Conservation (phyloP, 371 early-diverging fungal genomes). For the Mucor irregularis region DNA sequence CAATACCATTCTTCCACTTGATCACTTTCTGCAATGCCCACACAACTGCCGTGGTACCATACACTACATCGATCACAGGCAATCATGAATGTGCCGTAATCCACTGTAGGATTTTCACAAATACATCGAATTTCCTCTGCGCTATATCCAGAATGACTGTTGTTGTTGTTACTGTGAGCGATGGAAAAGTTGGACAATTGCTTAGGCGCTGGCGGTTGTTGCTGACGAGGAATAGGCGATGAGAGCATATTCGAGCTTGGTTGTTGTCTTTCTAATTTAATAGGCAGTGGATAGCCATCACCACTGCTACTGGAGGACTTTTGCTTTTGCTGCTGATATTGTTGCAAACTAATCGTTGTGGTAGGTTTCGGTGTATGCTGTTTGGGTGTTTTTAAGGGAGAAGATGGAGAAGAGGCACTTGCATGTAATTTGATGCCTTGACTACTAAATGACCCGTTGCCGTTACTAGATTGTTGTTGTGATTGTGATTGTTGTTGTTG, state of each 20-base stretch:
- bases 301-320: too few species aligned
- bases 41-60: constrained; percentile 81
- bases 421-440: too few species aligned
- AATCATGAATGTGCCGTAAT: constrained; percentile 80
- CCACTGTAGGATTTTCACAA: constrained; percentile 64
- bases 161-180: too few species aligned
- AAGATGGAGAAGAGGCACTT: neutral
- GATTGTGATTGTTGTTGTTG: constrained; percentile 5
- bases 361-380: neutral
- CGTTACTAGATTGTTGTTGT: too few species aligned
- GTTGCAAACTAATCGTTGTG: neutral
- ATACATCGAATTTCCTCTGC: constrained; percentile 66
- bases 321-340: neutral
- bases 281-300: constrained; percentile 1
- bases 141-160: neutral
- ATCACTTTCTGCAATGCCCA: constrained; percentile 57
- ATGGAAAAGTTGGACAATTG: neutral
- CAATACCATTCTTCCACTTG: constrained; percentile 51
- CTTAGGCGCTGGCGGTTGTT: neutral
- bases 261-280: constrained; percentile 9
- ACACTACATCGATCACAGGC: constrained; percentile 73
- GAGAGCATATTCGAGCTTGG: neutral
- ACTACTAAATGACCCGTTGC: too few species aligned
- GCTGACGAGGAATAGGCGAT: neutral
- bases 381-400: neutral